Base-by-base conservation (phyloP, 2,329 filamentous ascomycete species). In the Alternaria arborescens region DNA sequence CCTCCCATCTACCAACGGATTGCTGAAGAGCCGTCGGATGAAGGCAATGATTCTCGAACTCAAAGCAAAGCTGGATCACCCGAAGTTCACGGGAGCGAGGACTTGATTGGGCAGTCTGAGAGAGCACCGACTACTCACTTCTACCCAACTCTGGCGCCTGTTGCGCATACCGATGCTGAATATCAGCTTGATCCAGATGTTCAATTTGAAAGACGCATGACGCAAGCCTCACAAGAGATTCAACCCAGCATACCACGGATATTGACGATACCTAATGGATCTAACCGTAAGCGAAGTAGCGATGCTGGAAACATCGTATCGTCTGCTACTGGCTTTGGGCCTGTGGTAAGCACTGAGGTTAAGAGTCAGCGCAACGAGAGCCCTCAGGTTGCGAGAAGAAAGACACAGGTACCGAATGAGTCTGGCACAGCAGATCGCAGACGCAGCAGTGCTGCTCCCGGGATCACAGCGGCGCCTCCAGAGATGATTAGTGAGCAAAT, bases 381-480 rank as follows among this genome's bases (percentile, higher is more conserved):
- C 11, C 20, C 41, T 24, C 34, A 36, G 14, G 32, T 40, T 7
- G 10, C 20, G 20, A 12, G 43, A 16, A 32, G 16, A 32, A 41
- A 16, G 16, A 32, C 24, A 26, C 26, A 7, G 30, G 7, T 8
- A 26, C 44, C 8, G 20, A 32, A 8, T 8, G 34, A 28, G 16
- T 30, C 58, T 51, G 30, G 14, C 8, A 41, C 4, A 14, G 18
- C 38, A 5, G 40, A 47, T 16, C 41, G 30, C 12, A 46, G 53
- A 22, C 28, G 18, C 40, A 53, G 47, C 32, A 51, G 24, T 40
- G 36, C 52, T 22, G 52, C 52, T 7, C 38, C 44, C 2, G 44
- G 44, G 8, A 67, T 68, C 30, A 50, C 63, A 30, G 62, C 63
- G 11, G 60, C 67, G 52, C 56, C 60, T 18, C 52, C 61, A 24